Evolutionary conservation across 169 alveolate genomes (phyloP), one percentile per base, ranked within the genome.

Genomic region (Babesia microti): DNA sequence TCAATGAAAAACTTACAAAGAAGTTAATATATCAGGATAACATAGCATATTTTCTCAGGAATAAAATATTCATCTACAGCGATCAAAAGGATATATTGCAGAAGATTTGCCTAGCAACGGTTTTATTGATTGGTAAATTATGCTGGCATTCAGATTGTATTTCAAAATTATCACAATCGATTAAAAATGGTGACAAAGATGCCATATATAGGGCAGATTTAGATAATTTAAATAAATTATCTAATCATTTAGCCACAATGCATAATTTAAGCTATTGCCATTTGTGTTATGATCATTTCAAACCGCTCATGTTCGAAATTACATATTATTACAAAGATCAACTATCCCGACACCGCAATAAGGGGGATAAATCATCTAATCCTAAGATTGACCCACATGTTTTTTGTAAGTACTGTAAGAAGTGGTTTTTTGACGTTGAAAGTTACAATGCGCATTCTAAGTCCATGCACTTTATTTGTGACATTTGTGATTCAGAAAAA

Each of bases 341-440:
- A 19, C 51, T 63, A 6, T 21, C 39, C 7, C 22, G 12, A 21
- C 75, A 63, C 40, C 30, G 51, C n/a, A 61, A 48, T 6, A 22
- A 32, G 15, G 75, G 75, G 3, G 75, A 63, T 41, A 41, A 23
- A 9, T 39, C 45, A 0, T 11, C 44, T 12, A 32, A 40, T 21
- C 75, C 75, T 15, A 41, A 59, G 12, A 37, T 63, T 18, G 49
- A 48, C 27, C 39, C 75, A 3, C 75, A 63, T 41, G 55, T 63
- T 30, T 23, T 41, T n/a, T 63, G 75, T 26, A 44, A 43, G 23
- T 59, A 55, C 1, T 63, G 75, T 15, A 26, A 36, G 9, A 28
- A 45, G 2, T 54, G n/a, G 18, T 68, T 53, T 27, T 63, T 67
- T 67, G 75, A 63, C 54, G 41, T 18, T 19, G 26, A 59, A n/a